Percentiles rank a stretch among this genome's conserved stretches.
Evolutionary conservation across 2,329 filamentous ascomycete species (phyloP).

Genomic region (Venturia carpophila): DNA sequence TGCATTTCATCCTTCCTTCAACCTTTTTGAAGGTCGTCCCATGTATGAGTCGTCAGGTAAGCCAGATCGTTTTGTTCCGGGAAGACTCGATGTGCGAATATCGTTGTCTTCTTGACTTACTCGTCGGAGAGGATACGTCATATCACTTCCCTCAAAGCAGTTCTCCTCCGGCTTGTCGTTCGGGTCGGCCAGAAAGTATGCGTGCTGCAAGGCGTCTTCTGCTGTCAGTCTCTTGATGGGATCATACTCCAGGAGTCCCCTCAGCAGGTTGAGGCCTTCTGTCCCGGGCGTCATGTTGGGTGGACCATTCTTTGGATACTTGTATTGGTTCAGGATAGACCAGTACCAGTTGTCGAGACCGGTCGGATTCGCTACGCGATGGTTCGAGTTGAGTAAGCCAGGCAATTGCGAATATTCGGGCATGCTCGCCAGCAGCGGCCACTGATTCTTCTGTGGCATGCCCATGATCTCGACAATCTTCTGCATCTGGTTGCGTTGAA

Average conservation of each 20-base stretch:
- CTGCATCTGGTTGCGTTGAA: constrained; percentile 97
- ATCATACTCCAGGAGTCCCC: constrained; percentile 84
- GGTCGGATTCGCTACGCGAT: constrained; percentile 44
- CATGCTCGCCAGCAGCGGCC: constrained; percentile 78
- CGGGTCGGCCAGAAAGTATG: constrained; percentile 61
- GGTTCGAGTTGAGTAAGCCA: constrained; percentile 39
- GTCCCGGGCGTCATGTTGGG: constrained; percentile 33
- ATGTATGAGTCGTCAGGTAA: constrained; percentile 15
- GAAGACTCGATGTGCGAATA: constrained; percentile 80
- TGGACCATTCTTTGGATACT: constrained; percentile 35
- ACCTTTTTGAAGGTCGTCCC: constrained; percentile 17
- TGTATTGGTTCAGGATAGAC: constrained; percentile 40
- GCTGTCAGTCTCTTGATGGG: constrained; percentile 82
- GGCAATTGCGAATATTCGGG: constrained; percentile 73
- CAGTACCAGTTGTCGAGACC: constrained; percentile 62
- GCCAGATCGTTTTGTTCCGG: constrained; percentile 69
- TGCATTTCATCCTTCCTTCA: constrained; percentile 19
- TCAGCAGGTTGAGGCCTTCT: constrained; percentile 76
- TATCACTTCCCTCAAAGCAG: constrained; percentile 84
- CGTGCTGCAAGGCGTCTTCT: constrained; percentile 77
- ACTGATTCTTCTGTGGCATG: constrained; percentile 76
- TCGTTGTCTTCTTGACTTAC: constrained; percentile 95
- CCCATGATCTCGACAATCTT: constrained; percentile 98
- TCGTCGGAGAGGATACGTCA: constrained; percentile 80
- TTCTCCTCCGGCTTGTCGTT: constrained; percentile 64